Percentiles rank a stretch among this genome's conserved stretches.
Conservation (phyloP, 331 rosid species). For the Phaseolus coccineus region DNA sequence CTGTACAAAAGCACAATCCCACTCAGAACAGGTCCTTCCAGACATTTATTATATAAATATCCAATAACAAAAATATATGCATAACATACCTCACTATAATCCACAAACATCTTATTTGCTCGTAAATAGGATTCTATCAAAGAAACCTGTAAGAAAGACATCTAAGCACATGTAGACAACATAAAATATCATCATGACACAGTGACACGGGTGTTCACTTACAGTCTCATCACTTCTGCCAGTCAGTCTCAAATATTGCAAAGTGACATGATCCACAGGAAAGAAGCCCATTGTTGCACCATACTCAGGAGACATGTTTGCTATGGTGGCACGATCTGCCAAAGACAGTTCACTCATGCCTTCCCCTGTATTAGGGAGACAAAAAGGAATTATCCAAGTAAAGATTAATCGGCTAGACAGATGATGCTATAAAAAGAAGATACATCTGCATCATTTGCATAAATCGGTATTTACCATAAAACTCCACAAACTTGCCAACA, state of each 20-base stretch:
- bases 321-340: slow-evolving; percentile 92
- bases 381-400: slow-evolving; percentile 30
- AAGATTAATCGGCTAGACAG: slow-evolving; percentile 41
- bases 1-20: slow-evolving; percentile 56
- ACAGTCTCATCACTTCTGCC: slow-evolving; percentile 85
- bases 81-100: slow-evolving; percentile 69
- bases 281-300: slow-evolving; percentile 97
- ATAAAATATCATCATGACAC: slow-evolving; percentile 1
- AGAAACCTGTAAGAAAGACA: slow-evolving; percentile 61
- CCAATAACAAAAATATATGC: slow-evolving; percentile 3
- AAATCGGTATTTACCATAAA: slow-evolving; percentile 65
- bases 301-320: slow-evolving; percentile 91
- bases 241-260: slow-evolving; percentile 80
- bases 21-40: slow-evolving; percentile 42
- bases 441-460: slow-evolving; percentile 10
- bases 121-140: slow-evolving; percentile 79
- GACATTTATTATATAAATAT: not conserved
- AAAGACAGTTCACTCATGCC: slow-evolving; percentile 85
- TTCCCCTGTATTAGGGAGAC: slow-evolving; percentile 65
- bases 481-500: slow-evolving; percentile 91
- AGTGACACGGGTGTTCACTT: slow-evolving; percentile 39
- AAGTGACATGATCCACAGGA: slow-evolving; percentile 87
- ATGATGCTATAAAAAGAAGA: slow-evolving; percentile 23
- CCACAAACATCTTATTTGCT: slow-evolving; percentile 84
- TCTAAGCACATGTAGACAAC: slow-evolving; percentile 44